Evolutionary conservation across 1,139 yeast genomes (phyloP).

Genomic region (Geotrichum macrosporum): DNA sequence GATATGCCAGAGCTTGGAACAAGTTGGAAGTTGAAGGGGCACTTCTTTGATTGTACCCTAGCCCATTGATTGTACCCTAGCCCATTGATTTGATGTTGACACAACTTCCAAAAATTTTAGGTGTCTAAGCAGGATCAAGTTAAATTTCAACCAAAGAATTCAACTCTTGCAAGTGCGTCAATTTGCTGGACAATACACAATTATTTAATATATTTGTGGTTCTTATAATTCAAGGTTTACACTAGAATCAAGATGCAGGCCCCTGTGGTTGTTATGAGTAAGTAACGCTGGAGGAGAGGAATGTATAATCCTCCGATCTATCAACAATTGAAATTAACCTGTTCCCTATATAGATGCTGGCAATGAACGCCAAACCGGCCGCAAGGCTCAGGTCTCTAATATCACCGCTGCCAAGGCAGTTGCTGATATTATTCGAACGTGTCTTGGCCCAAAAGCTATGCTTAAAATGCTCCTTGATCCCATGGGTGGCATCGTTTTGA

Average conservation of each 20-base stretch:
- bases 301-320: not conserved
- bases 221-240: conserved; percentile 1
- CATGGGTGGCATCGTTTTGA: conserved; percentile 96
- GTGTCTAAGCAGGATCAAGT: conserved; percentile 8
- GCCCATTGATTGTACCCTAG: conserved; percentile 20
- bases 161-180: not conserved
- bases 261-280: conserved; percentile 60
- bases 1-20: no score
- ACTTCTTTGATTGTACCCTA: no score
- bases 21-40: no score
- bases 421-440: conserved; percentile 93
- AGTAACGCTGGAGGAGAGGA: conserved; percentile 26
- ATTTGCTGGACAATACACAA: conserved; percentile 1
- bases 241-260: conserved; percentile 49
- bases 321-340: conserved; percentile 1
- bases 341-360: conserved; percentile 57
- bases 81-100: conserved; percentile 13
- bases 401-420: conserved; percentile 99
- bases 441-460: conserved; percentile 99
- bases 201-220: not conserved
- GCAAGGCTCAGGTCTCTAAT: conserved; percentile 94
- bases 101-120: conserved; percentile 19
- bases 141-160: conserved; percentile 6
- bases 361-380: conserved; percentile 91
- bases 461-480: conserved; percentile 96